Conservation (phyloP, 2,329 filamentous ascomycete genomes). For the Paracoccidioides brasiliensis region DNA sequence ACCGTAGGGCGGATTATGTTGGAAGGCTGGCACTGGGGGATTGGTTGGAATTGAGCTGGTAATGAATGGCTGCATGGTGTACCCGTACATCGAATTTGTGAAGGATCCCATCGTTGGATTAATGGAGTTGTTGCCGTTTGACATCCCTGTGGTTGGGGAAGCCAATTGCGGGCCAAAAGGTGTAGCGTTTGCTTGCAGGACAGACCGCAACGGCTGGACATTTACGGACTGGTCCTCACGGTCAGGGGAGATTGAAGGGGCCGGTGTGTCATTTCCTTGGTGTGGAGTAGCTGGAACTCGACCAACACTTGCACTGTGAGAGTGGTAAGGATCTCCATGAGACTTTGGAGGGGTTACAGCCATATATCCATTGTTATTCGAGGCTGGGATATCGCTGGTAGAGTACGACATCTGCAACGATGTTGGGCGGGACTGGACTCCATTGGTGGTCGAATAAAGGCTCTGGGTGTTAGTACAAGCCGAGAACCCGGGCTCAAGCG, state of each 20-base stretch:
- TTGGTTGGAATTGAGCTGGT: constrained; percentile 31
- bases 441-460: constrained; percentile 15
- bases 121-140: constrained; percentile 1
- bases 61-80: constrained; percentile 43
- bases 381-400: constrained; percentile 72
- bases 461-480: constrained; percentile 6
- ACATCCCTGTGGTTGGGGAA: constrained; percentile 14
- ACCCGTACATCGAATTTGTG: constrained; percentile 36
- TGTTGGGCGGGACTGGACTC: constrained; percentile 34
- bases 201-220: constrained; percentile 53
- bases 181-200: constrained; percentile 65
- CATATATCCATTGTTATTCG: constrained; percentile 52
- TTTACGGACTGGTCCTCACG: constrained; percentile 35
- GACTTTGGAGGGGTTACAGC: constrained; percentile 41
- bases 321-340: constrained; percentile 46
- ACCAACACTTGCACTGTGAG: constrained; percentile 64
- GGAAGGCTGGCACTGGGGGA: constrained; percentile 31
- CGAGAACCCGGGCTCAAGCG: constrained; percentile 25
- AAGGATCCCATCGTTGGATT: constrained; percentile 24
- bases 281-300: constrained; percentile 58
- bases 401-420: constrained; percentile 74
- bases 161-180: constrained; percentile 58
- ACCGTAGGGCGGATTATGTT: constrained; percentile 43
- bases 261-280: constrained; percentile 31
- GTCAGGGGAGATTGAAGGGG: constrained; percentile 21